phyloP scores from a whole-genome alignment of 2,329 filamentous ascomycete species.

The Graphilbum ipis-grandicollis region DNA sequence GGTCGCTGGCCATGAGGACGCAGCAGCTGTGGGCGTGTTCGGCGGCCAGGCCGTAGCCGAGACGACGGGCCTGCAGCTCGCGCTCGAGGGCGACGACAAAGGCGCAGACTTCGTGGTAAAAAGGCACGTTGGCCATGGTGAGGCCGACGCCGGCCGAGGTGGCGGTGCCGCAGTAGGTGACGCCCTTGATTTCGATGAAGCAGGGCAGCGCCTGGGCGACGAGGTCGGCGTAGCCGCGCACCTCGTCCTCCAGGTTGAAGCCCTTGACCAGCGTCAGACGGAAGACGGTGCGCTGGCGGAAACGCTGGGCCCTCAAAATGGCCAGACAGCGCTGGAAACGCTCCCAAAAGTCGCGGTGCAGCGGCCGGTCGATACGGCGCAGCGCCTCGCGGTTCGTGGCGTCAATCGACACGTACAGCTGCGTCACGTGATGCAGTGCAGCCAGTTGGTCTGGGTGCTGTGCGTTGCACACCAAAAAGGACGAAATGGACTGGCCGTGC shows the following conservation, averaged over 20 bases:
- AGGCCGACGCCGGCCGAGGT: conserved; percentile 71
- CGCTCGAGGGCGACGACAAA: conserved; percentile 64
- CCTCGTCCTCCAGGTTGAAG: conserved; percentile 94
- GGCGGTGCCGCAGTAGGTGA: conserved; percentile 88
- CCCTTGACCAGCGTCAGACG: conserved; percentile 90
- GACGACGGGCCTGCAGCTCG: conserved; percentile 49
- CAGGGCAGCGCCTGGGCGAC: conserved; percentile 75
- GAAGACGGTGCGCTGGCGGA: conserved; percentile 83
- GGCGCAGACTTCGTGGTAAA: conserved; percentile 74
- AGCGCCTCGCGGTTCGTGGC: conserved; percentile 80
- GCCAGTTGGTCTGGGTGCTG: conserved; percentile 88
- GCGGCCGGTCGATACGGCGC: conserved; percentile 73
- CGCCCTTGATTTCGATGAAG: conserved; percentile 91
- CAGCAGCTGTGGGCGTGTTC: conserved; percentile 95
- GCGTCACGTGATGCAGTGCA: conserved; percentile 68
- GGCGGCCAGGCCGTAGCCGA: conserved; percentile 79
- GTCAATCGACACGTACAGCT: conserved; percentile 93
- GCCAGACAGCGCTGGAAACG: conserved; percentile 82
- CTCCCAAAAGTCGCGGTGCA: conserved; percentile 96
- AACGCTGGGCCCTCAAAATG: conserved; percentile 68
- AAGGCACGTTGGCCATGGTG: conserved; percentile 95
- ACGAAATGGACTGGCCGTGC: conserved; percentile 74
- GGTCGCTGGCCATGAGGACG: conserved; percentile 64
- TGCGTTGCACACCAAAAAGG: conserved; percentile 91
- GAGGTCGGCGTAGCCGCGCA: conserved; percentile 73